Evolutionary conservation across 169 alveolate genomes (phyloP), one percentile per base, ranked within the genome.

Genomic region (Ichthyophthirius multifiliis): DNA sequence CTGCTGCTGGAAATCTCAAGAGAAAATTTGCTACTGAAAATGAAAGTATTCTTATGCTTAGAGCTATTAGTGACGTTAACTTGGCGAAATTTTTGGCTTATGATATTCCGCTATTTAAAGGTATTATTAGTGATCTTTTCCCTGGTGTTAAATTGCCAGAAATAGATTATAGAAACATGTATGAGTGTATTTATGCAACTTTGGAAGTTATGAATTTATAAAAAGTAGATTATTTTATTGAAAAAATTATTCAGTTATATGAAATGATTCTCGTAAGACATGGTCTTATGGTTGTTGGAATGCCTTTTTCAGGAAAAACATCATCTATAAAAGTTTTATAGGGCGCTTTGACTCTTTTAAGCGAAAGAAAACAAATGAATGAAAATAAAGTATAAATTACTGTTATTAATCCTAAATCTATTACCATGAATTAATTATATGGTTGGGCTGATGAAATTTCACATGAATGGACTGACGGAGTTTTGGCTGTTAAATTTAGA

Each of bases 1-100:
- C 94, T 64, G 95, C 97, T 5, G 96, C 96, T 12, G 95, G 95
- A 64, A 91, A 89, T 67, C 80, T 94, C 48, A 94, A 94, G 88
- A 89, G 95, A 76, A 82, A 87, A 74, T 89, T 82, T 74, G 80
- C 77, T 18, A 90, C 87, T 45, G 93, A 84, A 65, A 88, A 90
- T 32, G 97, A 94, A 86, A 84, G 85, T 82, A 89, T 89, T 44
- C 76, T 94, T 27, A 82, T 94, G 92, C 80, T 88, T 64, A 88
- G 94, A 80, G 90, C 93, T 18, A 86, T 88, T 43, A 88, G 82
- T 74, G 96, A 91, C 80, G 93, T 91, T 13, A 88, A 88, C 67
- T 81, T 88, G 5, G 94, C 96, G 43, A 91, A 88, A 74, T 88
- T 91, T 37, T 86, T 91, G 16, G 73, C 91, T 1, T 88, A 84